Base-by-base conservation (phyloP, 1,284 basidiomycete species). In the Lignosus rhinocerotis region DNA sequence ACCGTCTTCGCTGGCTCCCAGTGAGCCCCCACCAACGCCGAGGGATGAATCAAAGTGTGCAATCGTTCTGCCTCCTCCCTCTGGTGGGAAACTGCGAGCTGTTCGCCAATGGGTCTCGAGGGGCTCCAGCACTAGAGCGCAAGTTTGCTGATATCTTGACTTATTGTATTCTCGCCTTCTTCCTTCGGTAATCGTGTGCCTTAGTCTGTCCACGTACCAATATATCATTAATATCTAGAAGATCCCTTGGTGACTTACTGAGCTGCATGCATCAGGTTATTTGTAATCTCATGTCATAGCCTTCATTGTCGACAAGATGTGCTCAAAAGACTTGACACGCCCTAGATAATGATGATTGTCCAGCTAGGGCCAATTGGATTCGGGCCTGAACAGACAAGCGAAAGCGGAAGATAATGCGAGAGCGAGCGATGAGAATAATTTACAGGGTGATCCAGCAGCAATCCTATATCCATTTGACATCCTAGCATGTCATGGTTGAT, bases 41-140 rank as follows among this genome's bases (percentile, higher is more conserved):
- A 66, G 61, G 39, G 70, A 72, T 30, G 58, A 59, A 16, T 14
- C 39, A 48, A 60, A 49, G 44, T 60, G 46, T 25, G 48, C 10
- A 43, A 31, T 36, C 5, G 39, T 54, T 14, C 58, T 57, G 7
- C 50, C 57, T 10, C 52, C 62, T n/a, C 55, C 56, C 12, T 48
- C 55, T 31, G 66, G 66, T 21, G 77, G 82, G 33, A 80, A 78
- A 67, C 77, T 84, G 61, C 78, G 75, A 66, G 75, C 77, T 51
- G 73, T 83, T 53, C 76, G 78, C 63, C 78, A 82, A 66, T 81
- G 80, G 79, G 70, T 64, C 38, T 53, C 65, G 19, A 59, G 61
- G 52, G 61, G 65, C 39, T 55, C 66, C 30, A 57, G 56, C 14
- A 58, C 44, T 48, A 55, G 56, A 48, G 65, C 64, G 42, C 61